Evolutionary conservation across 148 eudicot genomes (phyloP).

Genomic region (Fallopia convolvulus): DNA sequence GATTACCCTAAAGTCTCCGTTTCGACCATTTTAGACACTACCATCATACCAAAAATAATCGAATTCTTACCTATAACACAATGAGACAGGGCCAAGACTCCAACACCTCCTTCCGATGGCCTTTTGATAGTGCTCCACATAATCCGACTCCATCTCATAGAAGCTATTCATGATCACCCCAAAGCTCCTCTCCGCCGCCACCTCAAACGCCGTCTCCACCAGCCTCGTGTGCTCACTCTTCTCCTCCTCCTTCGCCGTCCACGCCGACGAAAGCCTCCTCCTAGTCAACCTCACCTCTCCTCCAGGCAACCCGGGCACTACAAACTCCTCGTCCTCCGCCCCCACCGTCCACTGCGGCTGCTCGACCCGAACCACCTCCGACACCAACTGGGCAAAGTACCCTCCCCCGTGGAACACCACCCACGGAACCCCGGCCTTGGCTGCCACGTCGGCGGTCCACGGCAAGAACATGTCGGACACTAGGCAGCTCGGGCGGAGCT

Average conservation of each 20-base stretch:
- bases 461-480: constrained; percentile 33
- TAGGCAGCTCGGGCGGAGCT: constrained; percentile 20
- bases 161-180: constrained; percentile 31
- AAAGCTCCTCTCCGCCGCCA: constrained; percentile 1
- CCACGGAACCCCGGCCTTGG: constrained; percentile 20
- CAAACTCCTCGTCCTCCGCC: constrained; percentile 21
- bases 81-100: constrained; percentile 30
- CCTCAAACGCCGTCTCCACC: not conserved
- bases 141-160: constrained; percentile 23
- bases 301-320: constrained; percentile 27
- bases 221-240: not conserved
- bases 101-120: constrained; percentile 18
- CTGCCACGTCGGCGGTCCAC: constrained; percentile 25
- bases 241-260: not conserved
- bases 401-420: constrained; percentile 21
- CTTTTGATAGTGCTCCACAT: constrained; percentile 15
- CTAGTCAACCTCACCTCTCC: constrained; percentile 17
- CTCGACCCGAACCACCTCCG: not conserved
- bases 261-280: not conserved
- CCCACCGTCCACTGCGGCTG: constrained; percentile 16
- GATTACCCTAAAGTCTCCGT: too few relatives aligned
- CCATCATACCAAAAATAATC: too few relatives aligned
- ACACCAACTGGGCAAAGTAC: constrained; percentile 17
- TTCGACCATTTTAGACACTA: too few relatives aligned
- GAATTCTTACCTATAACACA: constrained; percentile 12